Evolutionary conservation across 192 early-diverging fungal species (phyloP).

Genomic region (Diversispora epigaea): DNA sequence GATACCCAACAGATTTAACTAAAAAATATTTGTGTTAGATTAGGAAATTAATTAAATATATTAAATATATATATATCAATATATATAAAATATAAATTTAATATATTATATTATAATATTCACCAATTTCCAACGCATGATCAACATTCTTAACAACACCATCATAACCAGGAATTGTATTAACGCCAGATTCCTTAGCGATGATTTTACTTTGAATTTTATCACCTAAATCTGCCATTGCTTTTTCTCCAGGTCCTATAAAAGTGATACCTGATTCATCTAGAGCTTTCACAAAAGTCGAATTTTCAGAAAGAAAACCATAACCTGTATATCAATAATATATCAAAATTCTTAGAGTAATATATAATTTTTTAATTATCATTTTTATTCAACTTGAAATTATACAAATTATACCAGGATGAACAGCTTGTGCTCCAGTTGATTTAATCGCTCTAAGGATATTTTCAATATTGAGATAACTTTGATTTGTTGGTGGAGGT

Average conservation of each 20-base stretch:
- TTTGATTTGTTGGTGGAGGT: conserved; percentile 73
- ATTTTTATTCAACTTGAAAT: no score
- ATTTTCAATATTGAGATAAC: conserved; percentile 78
- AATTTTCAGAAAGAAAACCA: conserved; percentile 94
- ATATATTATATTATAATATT: conserved; percentile 6
- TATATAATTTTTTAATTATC: conserved; percentile 19
- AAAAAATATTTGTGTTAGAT: not conserved
- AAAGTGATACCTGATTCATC: conserved; percentile 70
- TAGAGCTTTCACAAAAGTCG: conserved; percentile 75
- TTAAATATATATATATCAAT: not conserved
- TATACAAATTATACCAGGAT: conserved; percentile 63
- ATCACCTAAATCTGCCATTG: conserved; percentile 79
- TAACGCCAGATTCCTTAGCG: conserved; percentile 69
- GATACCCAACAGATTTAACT: conserved; percentile 69
- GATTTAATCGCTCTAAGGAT: conserved; percentile 74
- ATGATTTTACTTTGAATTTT: conserved; percentile 80
- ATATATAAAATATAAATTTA: no score
- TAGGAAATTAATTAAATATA: not conserved
- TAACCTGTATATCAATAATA: conserved; percentile 51
- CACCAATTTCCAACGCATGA: conserved; percentile 73
- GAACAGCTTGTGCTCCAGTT: conserved; percentile 87
- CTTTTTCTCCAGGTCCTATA: conserved; percentile 66
- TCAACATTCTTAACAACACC: conserved; percentile 73
- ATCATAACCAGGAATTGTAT: conserved; percentile 84
- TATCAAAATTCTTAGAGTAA: conserved; percentile 2